phyloP scores from a whole-genome alignment of 1,284 basidiomycete genomes.

The Chalciporus sp. region DNA sequence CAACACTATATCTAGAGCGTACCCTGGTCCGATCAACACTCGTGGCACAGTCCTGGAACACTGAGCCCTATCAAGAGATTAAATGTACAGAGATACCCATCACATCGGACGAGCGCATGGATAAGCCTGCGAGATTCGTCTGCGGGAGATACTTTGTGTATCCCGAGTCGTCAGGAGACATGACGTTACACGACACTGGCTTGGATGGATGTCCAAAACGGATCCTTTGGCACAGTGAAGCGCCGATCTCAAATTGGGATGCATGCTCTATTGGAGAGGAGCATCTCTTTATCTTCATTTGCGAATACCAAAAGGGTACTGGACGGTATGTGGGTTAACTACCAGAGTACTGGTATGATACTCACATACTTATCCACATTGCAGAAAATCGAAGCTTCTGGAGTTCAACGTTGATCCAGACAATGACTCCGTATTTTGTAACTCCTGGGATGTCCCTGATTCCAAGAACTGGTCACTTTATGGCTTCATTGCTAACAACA shows the following conservation, averaged over 20 bases:
- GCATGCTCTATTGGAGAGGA: background rate
- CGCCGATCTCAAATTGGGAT: background rate
- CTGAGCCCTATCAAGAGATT: background rate
- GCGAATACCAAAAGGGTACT: background rate
- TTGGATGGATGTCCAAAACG: background rate
- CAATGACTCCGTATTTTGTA: background rate
- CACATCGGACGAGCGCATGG: too few relatives aligned
- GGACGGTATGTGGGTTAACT: background rate
- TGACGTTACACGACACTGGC: background rate
- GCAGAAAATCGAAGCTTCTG: background rate
- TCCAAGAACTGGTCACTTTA: background rate
- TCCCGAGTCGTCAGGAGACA: background rate
- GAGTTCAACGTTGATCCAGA: background rate
- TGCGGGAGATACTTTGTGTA: background rate
- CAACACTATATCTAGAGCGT: slow-evolving; percentile 22
- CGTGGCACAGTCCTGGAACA: background rate
- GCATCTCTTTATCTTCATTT: background rate
- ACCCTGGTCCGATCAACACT: slow-evolving; percentile 16
- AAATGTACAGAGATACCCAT: background rate
- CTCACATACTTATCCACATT: background rate
- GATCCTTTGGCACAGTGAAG: background rate
- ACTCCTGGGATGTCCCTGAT: background rate
- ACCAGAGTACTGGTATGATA: background rate
- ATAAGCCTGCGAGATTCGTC: background rate
- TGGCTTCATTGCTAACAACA: background rate